phyloP scores from a whole-genome alignment of 2,329 filamentous ascomycete species.

The Fusarium chlamydosporum region DNA sequence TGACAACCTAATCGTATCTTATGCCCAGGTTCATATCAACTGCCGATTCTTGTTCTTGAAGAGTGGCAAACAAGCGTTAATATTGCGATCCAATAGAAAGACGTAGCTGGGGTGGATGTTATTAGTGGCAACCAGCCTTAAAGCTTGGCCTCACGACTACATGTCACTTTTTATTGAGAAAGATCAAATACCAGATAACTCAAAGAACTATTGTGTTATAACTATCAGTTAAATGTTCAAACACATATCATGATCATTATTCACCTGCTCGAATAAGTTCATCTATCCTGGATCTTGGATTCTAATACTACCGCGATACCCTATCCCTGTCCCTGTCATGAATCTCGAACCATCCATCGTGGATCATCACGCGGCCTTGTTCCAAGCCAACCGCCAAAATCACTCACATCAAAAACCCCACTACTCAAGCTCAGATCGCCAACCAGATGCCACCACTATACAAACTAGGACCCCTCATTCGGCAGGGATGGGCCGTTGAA shows the following conservation, averaged over 20 bases:
- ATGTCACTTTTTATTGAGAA: background rate
- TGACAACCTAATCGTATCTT: background rate
- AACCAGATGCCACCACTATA: conserved; percentile 24
- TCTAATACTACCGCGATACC: conserved; percentile 9
- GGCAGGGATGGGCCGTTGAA: conserved; percentile 29
- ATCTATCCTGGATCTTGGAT: conserved; percentile 16
- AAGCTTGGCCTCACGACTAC: background rate
- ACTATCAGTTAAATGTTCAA: rapidly evolving
- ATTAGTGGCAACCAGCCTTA: conserved; percentile 19
- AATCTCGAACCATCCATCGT: conserved; percentile 37
- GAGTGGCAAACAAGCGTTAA: conserved; percentile 27
- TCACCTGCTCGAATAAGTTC: background rate
- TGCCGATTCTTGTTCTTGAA: conserved; percentile 10
- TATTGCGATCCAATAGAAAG: conserved; percentile 29
- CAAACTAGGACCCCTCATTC: conserved; percentile 30
- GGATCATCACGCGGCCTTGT: conserved; percentile 28
- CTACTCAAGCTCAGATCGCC: conserved; percentile 35
- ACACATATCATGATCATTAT: rapidly evolving
- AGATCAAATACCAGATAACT: background rate
- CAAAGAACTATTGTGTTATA: rapidly evolving
- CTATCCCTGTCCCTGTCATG: conserved; percentile 22
- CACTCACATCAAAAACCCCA: conserved; percentile 43
- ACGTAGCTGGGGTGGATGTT: background rate
- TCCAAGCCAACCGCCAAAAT: conserved; percentile 44
- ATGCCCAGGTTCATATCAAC: background rate